These are phyloP conservation scores for Hebeloma cylindrosporum DNA, from an alignment of 768 basidiomycete species.

Conservation along the genomic window DNA sequence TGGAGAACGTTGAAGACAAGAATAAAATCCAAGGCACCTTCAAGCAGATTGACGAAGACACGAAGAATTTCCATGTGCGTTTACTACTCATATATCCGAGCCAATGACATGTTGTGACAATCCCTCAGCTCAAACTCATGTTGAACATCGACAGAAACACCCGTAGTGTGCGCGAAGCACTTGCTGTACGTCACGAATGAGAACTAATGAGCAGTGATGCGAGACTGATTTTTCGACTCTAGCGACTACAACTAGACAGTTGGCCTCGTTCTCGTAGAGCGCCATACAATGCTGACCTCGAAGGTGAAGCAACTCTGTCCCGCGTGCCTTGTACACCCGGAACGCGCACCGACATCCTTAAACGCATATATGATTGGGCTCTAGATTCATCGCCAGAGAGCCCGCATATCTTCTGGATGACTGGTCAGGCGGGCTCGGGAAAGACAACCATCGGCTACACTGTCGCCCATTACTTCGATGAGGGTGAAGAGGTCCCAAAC, in stretches of 20 bases:
- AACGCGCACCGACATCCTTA: neutral
- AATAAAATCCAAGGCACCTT: neutral
- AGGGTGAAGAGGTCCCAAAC: neutral
- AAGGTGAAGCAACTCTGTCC: neutral
- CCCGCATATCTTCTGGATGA: constrained; percentile 10
- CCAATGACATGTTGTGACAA: neutral
- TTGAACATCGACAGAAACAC: neutral
- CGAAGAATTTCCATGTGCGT: neutral
- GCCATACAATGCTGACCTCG: constrained; percentile 7
- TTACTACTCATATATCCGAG: neutral
- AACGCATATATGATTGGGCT: neutral
- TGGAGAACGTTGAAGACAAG: neutral
- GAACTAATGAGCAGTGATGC: too few relatives aligned
- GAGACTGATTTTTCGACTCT: neutral
- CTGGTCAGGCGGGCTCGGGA: constrained; percentile 6
- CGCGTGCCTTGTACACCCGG: constrained; percentile 2
- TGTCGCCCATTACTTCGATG: neutral
- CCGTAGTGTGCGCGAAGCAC: too few relatives aligned
- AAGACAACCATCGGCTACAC: constrained; percentile 1
- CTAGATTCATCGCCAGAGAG: neutral
- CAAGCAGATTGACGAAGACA: neutral
- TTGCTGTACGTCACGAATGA: too few relatives aligned
- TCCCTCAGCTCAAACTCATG: neutral
- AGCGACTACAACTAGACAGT: neutral
- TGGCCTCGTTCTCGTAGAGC: constrained; percentile 3